These are phyloP conservation scores for Gastrolobium villosum DNA, from an alignment of 306 rosid genomes.

Conservation along the genomic window DNA sequence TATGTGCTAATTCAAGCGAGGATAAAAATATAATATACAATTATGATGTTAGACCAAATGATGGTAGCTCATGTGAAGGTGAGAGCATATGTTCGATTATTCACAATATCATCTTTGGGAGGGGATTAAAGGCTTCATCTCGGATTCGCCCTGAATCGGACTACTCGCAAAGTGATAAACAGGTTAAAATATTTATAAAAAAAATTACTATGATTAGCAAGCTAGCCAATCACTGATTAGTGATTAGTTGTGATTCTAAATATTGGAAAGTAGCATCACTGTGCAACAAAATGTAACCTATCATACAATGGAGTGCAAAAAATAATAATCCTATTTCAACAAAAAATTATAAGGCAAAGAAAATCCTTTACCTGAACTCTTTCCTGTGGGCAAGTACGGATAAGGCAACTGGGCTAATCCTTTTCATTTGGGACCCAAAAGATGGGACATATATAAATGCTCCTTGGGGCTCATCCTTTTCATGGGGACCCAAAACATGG, in stretches of 20 bases:
- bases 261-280: background rate
- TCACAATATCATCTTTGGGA: no score
- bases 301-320: no score
- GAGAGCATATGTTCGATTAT: no score
- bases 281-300: background rate
- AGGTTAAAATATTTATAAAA: no score
- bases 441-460: background rate
- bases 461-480: slow-evolving; percentile 40
- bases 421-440: slow-evolving; percentile 35
- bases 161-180: no score
- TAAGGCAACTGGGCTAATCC: slow-evolving; percentile 23
- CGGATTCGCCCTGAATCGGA: no score
- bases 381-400: slow-evolving; percentile 43
- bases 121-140: no score
- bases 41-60: no score
- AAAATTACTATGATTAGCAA: no score
- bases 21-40: background rate
- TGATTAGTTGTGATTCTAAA: background rate
- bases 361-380: background rate
- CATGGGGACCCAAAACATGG: slow-evolving; percentile 45
- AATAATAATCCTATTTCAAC: no score
- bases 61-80: no score
- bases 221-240: slow-evolving; percentile 17
- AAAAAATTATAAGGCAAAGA: no score
- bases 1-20: slow-evolving; percentile 1